Evolutionary conservation across 2,329 filamentous ascomycete genomes (phyloP), one percentile per base, ranked within the genome.

Genomic region (Stachybotrys chartarum): DNA sequence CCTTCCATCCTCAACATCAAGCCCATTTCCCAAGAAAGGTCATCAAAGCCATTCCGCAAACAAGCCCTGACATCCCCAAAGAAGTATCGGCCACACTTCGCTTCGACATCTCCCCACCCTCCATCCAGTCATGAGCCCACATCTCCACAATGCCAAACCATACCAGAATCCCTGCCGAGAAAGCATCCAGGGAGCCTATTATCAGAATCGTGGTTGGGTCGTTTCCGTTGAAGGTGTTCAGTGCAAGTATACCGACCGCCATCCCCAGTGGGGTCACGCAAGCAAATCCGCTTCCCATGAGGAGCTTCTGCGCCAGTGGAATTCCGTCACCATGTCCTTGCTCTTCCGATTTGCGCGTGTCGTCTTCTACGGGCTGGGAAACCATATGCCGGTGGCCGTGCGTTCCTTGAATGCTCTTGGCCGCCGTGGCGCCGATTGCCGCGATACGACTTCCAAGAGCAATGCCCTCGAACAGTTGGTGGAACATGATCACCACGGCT

Each of bases 91-190:
- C 18, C 2, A 76, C 42, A 0, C 75, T 66, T 0, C 84, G 78
- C 51, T 80, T 69, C 5, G 78, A 68, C 67, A 88, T 68, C 62
- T 86, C 82, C 12, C 70, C 68, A 30, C 79, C 80, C 1, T 75
- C 73, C 62, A 82, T 79, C 88, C 88, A 92, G 64, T 92, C 88
- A 42, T 81, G 75, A 2, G 86, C 86, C 82, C 85, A 85, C 87
- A 92, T 90, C 72, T 91, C 88, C 0, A 91, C 87, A 1, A 91
- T 70, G 1, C 87, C 86, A 2, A 91, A 87, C 87, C 88, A 92
- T 8, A 88, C 72, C 24, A 92, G 75, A 48, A 93, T 89, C 32
- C 89, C 88, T 0, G 88, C 87, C 0, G 84, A 88, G 7, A 91
- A 66, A 1, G 88, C 86, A 67, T 92, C 85, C 0, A 92, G 73